A percentile compares a stretch with the other conserved stretches of the same genome.
These are phyloP conservation scores for Polyporus tsugae DNA, from an alignment of 1,284 basidiomycete species.

Conservation along the genomic window DNA sequence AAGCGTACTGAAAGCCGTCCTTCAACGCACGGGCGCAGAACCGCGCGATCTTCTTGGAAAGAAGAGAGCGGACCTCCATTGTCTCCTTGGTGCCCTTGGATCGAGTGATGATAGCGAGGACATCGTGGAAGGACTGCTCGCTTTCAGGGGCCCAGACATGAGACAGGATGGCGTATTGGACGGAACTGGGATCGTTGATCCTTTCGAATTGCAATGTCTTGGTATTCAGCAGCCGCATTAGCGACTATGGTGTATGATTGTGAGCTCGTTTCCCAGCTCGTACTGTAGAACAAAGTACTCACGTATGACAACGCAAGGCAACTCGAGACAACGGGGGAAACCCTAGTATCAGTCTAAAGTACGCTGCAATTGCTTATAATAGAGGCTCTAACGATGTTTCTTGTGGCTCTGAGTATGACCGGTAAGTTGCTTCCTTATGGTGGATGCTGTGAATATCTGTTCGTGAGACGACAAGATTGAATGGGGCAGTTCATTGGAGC, in stretches of 20 bases:
- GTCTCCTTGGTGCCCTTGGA: not conserved
- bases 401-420: not conserved
- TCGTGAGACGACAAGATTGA: not conserved
- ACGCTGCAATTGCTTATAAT: no score
- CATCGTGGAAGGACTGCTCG: no score
- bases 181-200: not conserved
- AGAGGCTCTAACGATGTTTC: no score
- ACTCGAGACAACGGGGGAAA: not conserved
- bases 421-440: no score
- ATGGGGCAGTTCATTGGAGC: no score
- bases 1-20: not conserved
- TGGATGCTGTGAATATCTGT: no score
- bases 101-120: not conserved
- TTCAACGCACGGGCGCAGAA: not conserved
- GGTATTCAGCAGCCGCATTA: not conserved
- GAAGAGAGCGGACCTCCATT: no score
- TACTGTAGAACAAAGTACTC: not conserved
- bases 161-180: not conserved
- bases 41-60: not conserved
- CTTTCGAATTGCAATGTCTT: not conserved
- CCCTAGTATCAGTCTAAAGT: no score
- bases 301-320: not conserved
- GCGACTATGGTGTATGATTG: not conserved
- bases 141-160: no score
- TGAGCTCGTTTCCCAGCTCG: not conserved